Base-by-base conservation (phyloP, 2,329 filamentous ascomycete species). In the Neurospora sp. region DNA sequence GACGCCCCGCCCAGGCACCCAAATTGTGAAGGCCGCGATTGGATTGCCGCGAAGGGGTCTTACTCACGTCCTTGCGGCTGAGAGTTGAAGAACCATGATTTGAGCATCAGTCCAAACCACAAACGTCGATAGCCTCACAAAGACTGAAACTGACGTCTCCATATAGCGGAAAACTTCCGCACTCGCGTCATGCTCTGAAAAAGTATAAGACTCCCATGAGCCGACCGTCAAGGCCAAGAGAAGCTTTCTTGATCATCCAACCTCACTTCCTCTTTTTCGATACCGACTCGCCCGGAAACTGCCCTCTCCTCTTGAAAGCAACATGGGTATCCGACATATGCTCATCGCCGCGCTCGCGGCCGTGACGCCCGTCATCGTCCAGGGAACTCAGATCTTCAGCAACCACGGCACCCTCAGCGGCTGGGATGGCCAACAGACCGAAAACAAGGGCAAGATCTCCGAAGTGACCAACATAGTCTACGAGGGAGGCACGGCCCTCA, bases 381-480 rank as follows among this genome's bases (percentile, higher is more conserved):
- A 62, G 6, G 52, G 52, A n/a, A 17, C 79, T 12, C 76, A 79
- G 66, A 77, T 76, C 43, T 84, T 83, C 75, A 77, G 77, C 74
- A 83, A 83, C 73, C 73, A 78, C 0, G 83, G 82, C 66, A 82
- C 78, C 33, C 76, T 77, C 10, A 71, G 75, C 8, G 82, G 82
- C 36, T 85, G 83, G 82, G 77, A 81, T 68, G 72, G 69, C 8
- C 76, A 77, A 69, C 80, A 79, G 19, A 73, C 78, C 5, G 83
- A 84, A 72, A 75, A 83, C 76, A 73, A 79, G 10, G 83, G 83
- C 62, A 81, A 78, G 6, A 79, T 84, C 39, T 70, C 78, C 3
- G 72, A 83, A 69, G 82, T 83, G 62, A 80, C 77, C 71, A 81
- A 83, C 70, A 76, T 81, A 12, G 73, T 76, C 28, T 82, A 80